phyloP scores from a whole-genome alignment of 2,329 filamentous ascomycete species.

The Arthrobotrys megalospora region DNA sequence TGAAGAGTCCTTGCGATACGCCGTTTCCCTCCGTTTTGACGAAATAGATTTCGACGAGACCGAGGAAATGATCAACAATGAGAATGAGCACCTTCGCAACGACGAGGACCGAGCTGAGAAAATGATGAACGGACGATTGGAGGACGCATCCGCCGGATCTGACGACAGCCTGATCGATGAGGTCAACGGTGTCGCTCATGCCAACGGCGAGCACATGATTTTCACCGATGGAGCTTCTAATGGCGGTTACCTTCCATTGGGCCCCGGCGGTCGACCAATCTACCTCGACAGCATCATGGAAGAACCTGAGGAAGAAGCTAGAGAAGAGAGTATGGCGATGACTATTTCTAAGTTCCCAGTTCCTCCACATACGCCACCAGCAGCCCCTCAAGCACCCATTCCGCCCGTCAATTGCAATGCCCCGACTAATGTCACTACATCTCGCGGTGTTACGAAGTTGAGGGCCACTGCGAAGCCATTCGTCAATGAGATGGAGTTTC shows the following conservation, averaged over 20 bases:
- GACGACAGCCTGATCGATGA: slow-evolving; percentile 58
- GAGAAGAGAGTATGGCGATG: slow-evolving; percentile 12
- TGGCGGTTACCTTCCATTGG: slow-evolving; percentile 30
- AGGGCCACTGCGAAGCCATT: slow-evolving; percentile 57
- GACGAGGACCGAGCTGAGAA: slow-evolving; percentile 52
- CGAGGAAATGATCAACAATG: slow-evolving; percentile 20
- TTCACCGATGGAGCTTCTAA: slow-evolving; percentile 56
- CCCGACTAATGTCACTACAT: slow-evolving; percentile 14
- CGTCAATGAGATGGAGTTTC: slow-evolving; percentile 48
- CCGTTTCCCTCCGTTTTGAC: slow-evolving; percentile 42
- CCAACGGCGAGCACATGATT: slow-evolving; percentile 37
- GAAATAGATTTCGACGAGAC: slow-evolving; percentile 33
- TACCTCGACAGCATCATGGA: slow-evolving; percentile 59
- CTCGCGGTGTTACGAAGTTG: slow-evolving; percentile 43
- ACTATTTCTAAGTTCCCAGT: slow-evolving; percentile 18
- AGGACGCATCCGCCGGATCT: slow-evolving; percentile 52
- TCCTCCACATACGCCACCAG: slow-evolving; percentile 18
- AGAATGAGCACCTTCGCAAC: slow-evolving; percentile 34
- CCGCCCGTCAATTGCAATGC: slow-evolving; percentile 5
- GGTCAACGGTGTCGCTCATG: slow-evolving; percentile 40
- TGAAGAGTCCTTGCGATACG: slow-evolving; percentile 52
- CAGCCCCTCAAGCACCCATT: neutral
- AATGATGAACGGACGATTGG: slow-evolving; percentile 57
- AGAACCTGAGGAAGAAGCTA: slow-evolving; percentile 56
- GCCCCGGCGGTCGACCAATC: slow-evolving; percentile 27